Conservation (phyloP, 2,329 filamentous ascomycete species). For the Pseudogymnoascus sp. region DNA sequence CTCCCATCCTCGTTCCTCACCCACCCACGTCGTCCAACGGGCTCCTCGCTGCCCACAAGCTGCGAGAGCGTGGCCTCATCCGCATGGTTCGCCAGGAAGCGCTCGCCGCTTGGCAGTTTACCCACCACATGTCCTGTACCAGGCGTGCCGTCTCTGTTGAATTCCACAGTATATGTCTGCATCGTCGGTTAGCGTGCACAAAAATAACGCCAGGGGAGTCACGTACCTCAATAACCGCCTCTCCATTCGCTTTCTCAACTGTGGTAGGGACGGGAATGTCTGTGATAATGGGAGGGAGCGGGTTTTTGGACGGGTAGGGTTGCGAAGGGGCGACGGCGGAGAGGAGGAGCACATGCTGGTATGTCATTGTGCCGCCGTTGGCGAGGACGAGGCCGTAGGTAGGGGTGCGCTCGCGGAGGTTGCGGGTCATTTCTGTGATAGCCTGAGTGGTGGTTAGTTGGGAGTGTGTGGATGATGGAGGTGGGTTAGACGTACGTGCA, state of each 20-base stretch:
- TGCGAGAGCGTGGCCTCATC: conserved; percentile 40
- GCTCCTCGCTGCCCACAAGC: conserved; percentile 38
- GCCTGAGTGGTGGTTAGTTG: conserved; percentile 26
- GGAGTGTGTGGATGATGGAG: background rate
- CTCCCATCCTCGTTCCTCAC: conserved; percentile 31
- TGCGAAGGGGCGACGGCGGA: conserved; percentile 37
- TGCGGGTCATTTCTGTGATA: conserved; percentile 47
- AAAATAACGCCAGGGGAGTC: no score
- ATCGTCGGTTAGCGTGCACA: background rate
- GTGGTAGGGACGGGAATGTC: conserved; percentile 34
- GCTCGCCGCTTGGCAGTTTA: conserved; percentile 36
- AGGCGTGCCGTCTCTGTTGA: conserved; percentile 41
- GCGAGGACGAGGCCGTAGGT: conserved; percentile 48
- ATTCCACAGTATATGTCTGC: conserved; percentile 55
- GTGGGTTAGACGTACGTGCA: conserved; percentile 43
- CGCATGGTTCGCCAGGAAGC: conserved; percentile 50
- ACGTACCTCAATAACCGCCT: conserved; percentile 45
- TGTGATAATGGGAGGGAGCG: conserved; percentile 35
- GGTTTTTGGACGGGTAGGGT: conserved; percentile 40
- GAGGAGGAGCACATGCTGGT: conserved; percentile 55
- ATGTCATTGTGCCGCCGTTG: conserved; percentile 57
- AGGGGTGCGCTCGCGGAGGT: conserved; percentile 39
- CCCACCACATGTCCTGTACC: conserved; percentile 43
- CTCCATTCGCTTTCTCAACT: conserved; percentile 39
- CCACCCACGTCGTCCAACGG: conserved; percentile 40